Percentiles rank a stretch among this genome's conserved stretches.
These are phyloP conservation scores for Fusarium clavum DNA, from an alignment of 2,329 filamentous ascomycete species.

Conservation along the genomic window DNA sequence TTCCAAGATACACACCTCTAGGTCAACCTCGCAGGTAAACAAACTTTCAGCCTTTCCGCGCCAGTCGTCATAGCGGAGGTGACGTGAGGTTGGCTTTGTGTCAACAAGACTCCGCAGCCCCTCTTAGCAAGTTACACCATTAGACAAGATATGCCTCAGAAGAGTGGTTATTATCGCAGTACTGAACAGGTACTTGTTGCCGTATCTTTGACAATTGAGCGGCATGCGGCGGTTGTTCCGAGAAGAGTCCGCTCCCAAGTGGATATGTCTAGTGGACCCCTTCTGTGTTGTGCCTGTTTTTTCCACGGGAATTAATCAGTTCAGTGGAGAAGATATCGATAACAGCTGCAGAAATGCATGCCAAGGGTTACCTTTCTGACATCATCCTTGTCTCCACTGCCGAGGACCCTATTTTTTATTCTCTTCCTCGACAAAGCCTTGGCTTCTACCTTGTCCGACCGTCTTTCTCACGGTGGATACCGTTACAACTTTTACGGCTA, in stretches of 20 bases:
- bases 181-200: background rate
- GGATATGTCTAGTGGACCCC: constrained; percentile 14
- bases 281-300: constrained; percentile 29
- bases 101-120: constrained; percentile 32
- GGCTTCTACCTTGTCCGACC: constrained; percentile 10
- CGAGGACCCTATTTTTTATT: constrained; percentile 16
- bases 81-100: constrained; percentile 26
- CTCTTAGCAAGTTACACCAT: constrained; percentile 38
- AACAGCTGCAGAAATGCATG: constrained; percentile 13
- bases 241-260: constrained; percentile 40
- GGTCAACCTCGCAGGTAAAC: background rate
- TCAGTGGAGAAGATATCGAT: constrained; percentile 9
- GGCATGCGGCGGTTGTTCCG: constrained; percentile 34
- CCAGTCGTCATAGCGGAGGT: constrained; percentile 26
- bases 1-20: constrained; percentile 7
- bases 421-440: background rate
- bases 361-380: constrained; percentile 33
- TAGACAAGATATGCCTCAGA: constrained; percentile 36
- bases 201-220: constrained; percentile 27
- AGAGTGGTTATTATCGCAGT: constrained; percentile 2
- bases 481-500: constrained; percentile 38
- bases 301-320: constrained; percentile 30
- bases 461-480: constrained; percentile 33
- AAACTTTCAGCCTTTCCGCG: constrained; percentile 23
- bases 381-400: constrained; percentile 39